These are phyloP conservation scores for Penicillium tannophilum DNA, from an alignment of 495 filamentous ascomycete species.

Conservation along the genomic window DNA sequence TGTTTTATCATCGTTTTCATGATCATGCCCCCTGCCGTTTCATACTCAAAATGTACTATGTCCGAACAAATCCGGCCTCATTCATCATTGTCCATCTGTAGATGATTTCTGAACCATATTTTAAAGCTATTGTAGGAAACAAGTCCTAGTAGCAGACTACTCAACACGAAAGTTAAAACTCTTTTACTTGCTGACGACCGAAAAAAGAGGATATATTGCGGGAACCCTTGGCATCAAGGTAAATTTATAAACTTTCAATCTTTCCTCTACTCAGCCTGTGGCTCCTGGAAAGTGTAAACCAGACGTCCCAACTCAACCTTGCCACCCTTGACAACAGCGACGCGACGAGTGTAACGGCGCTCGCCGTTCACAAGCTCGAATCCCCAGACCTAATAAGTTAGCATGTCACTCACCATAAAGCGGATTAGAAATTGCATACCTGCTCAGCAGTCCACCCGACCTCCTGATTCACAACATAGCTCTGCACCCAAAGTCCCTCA, in stretches of 20 bases:
- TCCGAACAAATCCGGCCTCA: neutral
- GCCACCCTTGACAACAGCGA: constrained; percentile 63
- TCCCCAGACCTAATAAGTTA: constrained; percentile 57
- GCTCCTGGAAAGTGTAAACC: constrained; percentile 66
- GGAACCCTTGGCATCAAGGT: neutral
- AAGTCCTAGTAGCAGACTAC: neutral
- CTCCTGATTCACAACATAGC: constrained; percentile 46
- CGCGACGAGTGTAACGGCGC: constrained; percentile 67
- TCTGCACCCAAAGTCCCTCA: constrained; percentile 47
- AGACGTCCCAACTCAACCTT: constrained; percentile 65
- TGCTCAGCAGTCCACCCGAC: constrained; percentile 54
- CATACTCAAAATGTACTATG: constrained; percentile 9
- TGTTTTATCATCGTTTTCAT: constrained; percentile 5
- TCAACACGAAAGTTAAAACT: neutral
- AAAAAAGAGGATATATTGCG: neutral
- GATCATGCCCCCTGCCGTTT: neutral
- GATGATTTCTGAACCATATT: neutral
- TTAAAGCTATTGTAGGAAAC: no score
- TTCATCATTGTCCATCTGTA: neutral
- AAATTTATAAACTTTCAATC: neutral
- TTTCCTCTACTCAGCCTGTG: constrained; percentile 9
- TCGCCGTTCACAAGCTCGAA: constrained; percentile 60
- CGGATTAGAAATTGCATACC: constrained; percentile 29
- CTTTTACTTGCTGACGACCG: neutral
- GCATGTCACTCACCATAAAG: constrained; percentile 7